Evolutionary conservation across 805 yeast genomes (phyloP), one percentile per base, ranked within the genome.

Genomic region (Saccharomyces kudriavzevii): DNA sequence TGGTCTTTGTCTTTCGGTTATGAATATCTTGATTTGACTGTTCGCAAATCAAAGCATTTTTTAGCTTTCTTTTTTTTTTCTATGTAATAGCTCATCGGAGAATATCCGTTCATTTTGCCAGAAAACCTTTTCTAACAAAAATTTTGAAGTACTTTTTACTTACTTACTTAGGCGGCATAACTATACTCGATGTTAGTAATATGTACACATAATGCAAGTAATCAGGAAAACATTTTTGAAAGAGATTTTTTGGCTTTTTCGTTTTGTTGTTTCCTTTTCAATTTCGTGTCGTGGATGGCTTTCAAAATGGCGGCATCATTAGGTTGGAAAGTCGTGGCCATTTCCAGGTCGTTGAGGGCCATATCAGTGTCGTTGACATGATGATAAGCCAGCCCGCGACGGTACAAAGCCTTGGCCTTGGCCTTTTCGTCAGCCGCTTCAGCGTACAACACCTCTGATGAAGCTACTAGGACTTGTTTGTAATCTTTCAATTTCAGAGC

Each of bases 331-430:
- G 75, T 70, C 26, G 81, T 70, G 0, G 97, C 97, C 56, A 76
- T 74, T 58, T 82, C 80, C 54, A 90, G 77, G 56, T 84, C 85
- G 11, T 68, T 70, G 50, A 85, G 72, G 0, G 96, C 96, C 54
- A 75, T 78, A 29, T 85, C 92, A 52, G 82, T 84, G 64, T 87
- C 84, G 64, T 85, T 85, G 24, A 77, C 72, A 8, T 78, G 70
- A 55, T 81, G 70, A 62, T 82, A 78, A 1, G 94, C 96, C 64
- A 79, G 73, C 40, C 95, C 97, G 69, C 92, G 83, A 68, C 98
- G 84, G 74, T 84, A 91, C 47, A 81, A 73, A 0, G 97, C 97
- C 74, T 91, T 91, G 17, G 96, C 89, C 67, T 79, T 80, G 24
- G 89, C 82, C 57, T 83, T 79, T 45, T 80, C 85, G 52, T 81